Base-by-base conservation (phyloP, 306 rosid species). In the Lablab purpureus region DNA sequence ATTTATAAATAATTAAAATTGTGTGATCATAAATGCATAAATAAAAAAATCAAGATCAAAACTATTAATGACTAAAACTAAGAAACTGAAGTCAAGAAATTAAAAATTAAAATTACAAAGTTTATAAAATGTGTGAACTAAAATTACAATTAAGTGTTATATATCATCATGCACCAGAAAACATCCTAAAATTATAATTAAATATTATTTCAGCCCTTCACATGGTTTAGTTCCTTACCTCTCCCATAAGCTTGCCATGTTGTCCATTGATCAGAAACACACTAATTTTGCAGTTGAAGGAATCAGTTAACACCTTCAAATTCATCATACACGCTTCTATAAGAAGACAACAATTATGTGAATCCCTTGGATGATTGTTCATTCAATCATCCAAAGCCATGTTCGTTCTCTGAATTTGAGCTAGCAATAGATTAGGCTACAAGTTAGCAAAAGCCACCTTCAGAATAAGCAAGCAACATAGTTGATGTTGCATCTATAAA, bases 261-360 rank as follows among this genome's bases (percentile, higher is more conserved):
- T 5, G 43, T 18, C 22, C 15, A 62, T 5, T 0, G 27, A 51
- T 13, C 19, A 21, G 8, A 54, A 45, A 40, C 41, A 34, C 66
- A 46, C 23, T 43, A 41, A 37, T 75, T 87, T 77, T 89, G 83
- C 87, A 79, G 63, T 21, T 59, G 22, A 82, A 49, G 77, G 45
- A 13, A 82, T 49, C 65, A 58, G n/a, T 7, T 50, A 66, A 27
- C 73, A 49, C 73, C 67, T 76, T 60, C 37, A 46, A 17, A 17
- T 23, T 4, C 40, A 60, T 4, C 40, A 60, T 1, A 30, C 23
- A 70, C 78, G 74, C 74, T 76, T 82, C 18, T 52, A 10, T 7
- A 13, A 28, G 13, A 83, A 80, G 36, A 65, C 47, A 73, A 28
- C 7, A 49, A 73, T 15, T n/a, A 37, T 6, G 14, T 22, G 63